Base-by-base conservation (phyloP, 2,329 filamentous ascomycete genomes). In the Beauveria bassiana region DNA sequence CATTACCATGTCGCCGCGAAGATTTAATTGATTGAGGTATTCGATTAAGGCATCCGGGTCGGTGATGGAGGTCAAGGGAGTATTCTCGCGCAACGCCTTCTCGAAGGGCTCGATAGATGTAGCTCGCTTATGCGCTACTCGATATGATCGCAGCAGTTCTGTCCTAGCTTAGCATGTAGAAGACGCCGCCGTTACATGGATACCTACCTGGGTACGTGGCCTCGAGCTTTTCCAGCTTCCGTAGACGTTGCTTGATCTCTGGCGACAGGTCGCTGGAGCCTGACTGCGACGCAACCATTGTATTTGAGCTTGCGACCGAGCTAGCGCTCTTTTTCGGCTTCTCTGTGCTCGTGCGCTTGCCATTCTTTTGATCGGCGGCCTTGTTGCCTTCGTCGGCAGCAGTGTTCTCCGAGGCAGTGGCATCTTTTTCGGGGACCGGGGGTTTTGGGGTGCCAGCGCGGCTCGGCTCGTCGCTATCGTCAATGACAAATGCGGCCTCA, bases 51-150 rank as follows among this genome's bases (percentile, higher is more conserved):
- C 88, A 59, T 86, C 84, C 0, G 93, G 91, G 63, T 99, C 95
- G 67, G 81, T 82, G 68, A 99, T 96, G 18, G 91, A 93, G 5
- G 90, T 90, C 42, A 98, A 78, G 2, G 95, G 93, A 0, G 95
- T 99, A 68, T 96, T 90, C 71, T 99, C 95, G 68, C 91, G 90
- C 8, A 99, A 81, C 0, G 89, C 87, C 60, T 90, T 88, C 75
- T 99, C 95, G 72, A 99, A 99, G 0, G 91, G 89, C 70, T 98
- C 95, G 69, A 98, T 96, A 3, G 89, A 86, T 14, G 89, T 86
- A 47, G 93, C 91, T 57, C 92, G 87, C 62, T 90, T 86, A 77
- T 99, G 93, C 20, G 95, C 95, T 66, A 93, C 87, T 64, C 92
- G 86, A 75, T 99, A 99, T 9, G 93, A 96, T 61, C 91, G 88